Conservation (phyloP, 192 early-diverging fungal species). For the Gorgonomyces haynaldii region DNA sequence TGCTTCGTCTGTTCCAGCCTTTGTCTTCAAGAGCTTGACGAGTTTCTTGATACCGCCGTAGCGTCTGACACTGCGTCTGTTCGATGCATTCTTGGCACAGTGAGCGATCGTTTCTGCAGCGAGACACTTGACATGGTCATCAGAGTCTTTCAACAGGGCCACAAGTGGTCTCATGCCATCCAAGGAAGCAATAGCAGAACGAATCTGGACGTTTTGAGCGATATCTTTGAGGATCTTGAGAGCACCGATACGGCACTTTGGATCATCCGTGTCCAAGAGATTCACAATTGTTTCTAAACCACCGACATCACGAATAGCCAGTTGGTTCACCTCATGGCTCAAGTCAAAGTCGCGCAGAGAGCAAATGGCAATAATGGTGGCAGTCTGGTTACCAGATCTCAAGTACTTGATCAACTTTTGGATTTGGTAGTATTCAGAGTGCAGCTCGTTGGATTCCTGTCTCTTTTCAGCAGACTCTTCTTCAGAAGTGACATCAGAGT, state of each 20-base stretch:
- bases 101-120: constrained; percentile 54
- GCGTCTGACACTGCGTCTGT: constrained; percentile 39
- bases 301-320: constrained; percentile 52
- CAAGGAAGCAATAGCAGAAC: constrained; percentile 43
- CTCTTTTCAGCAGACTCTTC: constrained; percentile 47
- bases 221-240: constrained; percentile 48
- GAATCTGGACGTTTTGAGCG: constrained; percentile 47
- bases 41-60: constrained; percentile 50
- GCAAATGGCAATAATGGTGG: constrained; percentile 57
- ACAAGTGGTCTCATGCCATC: constrained; percentile 53
- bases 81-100: constrained; percentile 51
- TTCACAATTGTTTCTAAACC: constrained; percentile 52
- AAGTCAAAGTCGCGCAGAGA: constrained; percentile 51
- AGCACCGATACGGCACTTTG: constrained; percentile 52
- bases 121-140: constrained; percentile 49
- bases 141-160: constrained; percentile 40
- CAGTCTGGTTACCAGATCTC: constrained; percentile 51
- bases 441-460: constrained; percentile 47
- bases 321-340: constrained; percentile 50
- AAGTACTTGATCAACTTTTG: constrained; percentile 55
- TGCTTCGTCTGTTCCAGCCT: constrained; percentile 33
- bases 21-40: constrained; percentile 40
- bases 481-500: constrained; percentile 31
- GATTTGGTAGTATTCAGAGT: constrained; percentile 51
- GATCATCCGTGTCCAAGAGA: constrained; percentile 50